phyloP scores from a whole-genome alignment of 2,329 filamentous ascomycete species.

The Lecanosticta acicola region DNA sequence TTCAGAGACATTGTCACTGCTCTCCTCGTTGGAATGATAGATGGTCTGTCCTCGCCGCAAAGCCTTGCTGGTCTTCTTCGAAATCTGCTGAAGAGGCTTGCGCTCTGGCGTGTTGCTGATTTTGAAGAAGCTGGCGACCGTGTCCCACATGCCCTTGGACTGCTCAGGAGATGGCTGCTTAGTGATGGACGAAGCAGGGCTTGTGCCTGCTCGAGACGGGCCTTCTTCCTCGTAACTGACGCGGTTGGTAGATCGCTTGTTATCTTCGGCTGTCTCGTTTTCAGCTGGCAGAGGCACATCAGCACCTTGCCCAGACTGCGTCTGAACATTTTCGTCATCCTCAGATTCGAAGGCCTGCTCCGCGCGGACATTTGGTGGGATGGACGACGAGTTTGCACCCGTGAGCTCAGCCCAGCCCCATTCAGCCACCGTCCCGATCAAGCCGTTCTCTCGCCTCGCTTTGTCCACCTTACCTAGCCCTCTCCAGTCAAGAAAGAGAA shows the following conservation, averaged over 20 bases:
- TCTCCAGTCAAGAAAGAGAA: constrained; percentile 96
- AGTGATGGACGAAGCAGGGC: constrained; percentile 5
- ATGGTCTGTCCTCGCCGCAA: constrained; percentile 66
- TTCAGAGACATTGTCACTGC: constrained; percentile 17
- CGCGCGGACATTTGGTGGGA: constrained; percentile 30
- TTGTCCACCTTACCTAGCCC: constrained; percentile 91
- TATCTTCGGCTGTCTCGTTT: constrained; percentile 61
- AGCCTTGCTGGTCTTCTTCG: constrained; percentile 32
- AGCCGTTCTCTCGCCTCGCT: constrained; percentile 80
- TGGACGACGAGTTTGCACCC: constrained; percentile 57
- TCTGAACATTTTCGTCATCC: constrained; percentile 26
- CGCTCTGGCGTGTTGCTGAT: constrained; percentile 59
- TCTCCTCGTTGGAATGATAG: constrained; percentile 38
- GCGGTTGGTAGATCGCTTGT: constrained; percentile 22
- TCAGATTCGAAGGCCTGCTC: constrained; percentile 19
- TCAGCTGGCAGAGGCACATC: constrained; percentile 64
- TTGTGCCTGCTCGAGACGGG: constrained; percentile 33
- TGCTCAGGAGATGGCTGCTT: constrained; percentile 12
- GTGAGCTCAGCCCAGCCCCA: constrained; percentile 95
- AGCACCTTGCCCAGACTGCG: constrained; percentile 25
- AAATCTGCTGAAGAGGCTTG: constrained; percentile 37
- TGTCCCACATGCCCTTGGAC: constrained; percentile 38
- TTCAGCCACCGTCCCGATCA: constrained; percentile 86
- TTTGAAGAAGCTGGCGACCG: constrained; percentile 70
- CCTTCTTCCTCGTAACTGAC: constrained; percentile 42